Evolutionary conservation across 2,329 filamentous ascomycete species (phyloP).

Genomic region (Bertia moriformis): DNA sequence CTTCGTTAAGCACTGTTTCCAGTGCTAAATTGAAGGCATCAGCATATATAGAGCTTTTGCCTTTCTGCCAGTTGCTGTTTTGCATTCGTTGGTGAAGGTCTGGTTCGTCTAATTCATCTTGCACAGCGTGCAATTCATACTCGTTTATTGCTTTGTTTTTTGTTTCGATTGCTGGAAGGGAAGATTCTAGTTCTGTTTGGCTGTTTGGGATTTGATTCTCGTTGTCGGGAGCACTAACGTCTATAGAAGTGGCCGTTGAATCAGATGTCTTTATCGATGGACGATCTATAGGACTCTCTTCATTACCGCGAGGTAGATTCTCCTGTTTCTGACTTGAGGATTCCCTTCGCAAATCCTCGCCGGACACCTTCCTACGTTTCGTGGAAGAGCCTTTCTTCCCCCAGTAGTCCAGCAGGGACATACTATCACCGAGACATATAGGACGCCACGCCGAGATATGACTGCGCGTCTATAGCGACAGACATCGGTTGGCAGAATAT

Average conservation of each 20-base stretch:
- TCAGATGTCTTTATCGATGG: too few relatives aligned
- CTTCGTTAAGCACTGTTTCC: constrained; percentile 77
- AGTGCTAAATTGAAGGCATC: constrained; percentile 92
- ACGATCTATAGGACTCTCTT: too few relatives aligned
- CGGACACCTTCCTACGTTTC: not conserved
- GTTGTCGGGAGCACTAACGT: not conserved
- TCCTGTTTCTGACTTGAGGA: too few relatives aligned
- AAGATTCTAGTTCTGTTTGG: constrained; percentile 56
- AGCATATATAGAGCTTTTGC: constrained; percentile 82
- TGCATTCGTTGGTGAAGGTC: not conserved
- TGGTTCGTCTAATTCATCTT: not conserved
- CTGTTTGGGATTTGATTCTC: constrained; percentile 7
- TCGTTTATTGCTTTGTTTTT: constrained; percentile 63
- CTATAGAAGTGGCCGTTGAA: too few relatives aligned
- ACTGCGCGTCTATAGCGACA: too few relatives aligned
- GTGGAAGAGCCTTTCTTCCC: not conserved
- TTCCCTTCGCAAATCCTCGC: too few relatives aligned
- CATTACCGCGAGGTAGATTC: too few relatives aligned
- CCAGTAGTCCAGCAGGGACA: constrained; percentile 1
- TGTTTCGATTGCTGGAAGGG: constrained; percentile 51
- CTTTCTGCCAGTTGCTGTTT: constrained; percentile 13
- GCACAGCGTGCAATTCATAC: constrained; percentile 42
- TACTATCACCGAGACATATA: not conserved
- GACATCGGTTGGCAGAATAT: too few relatives aligned
- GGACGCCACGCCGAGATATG: too few relatives aligned